Base-by-base conservation (phyloP, 2,329 filamentous ascomycete species). In the Exophiala xenobiotica region DNA sequence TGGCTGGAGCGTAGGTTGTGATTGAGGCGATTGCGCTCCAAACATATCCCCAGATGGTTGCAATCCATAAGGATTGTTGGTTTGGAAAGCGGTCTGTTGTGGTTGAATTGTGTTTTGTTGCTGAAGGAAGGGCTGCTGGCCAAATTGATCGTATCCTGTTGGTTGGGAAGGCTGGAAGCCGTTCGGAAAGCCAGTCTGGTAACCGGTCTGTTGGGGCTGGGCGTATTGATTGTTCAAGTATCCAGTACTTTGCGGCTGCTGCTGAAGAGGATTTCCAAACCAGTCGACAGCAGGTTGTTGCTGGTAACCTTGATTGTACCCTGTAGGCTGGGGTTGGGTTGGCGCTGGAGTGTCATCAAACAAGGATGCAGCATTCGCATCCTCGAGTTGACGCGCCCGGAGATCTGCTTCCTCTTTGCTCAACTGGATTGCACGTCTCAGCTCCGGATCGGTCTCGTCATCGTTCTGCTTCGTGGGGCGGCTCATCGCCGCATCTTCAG, bases 231-330 rank as follows among this genome's bases (percentile, higher is more conserved):
- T 84, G 70, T 85, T 85, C 58, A 86, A 70, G 63, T 78, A 86
- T 4, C 83, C 83, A 11, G 83, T 87, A 47, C 76, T 79, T 68
- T 91, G 85, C 61, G 86, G 74, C 59, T 79, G 79, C 67, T 88
- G 85, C 52, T 92, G 88, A 64, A 97, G 86, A 9, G 91, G 90
- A 69, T 99, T 99, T 53, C 92, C 93, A 63, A 95, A 93, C 83
- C 95, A 97, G 71, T 99, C 93, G 14, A 99, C 93, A 9, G 90
- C 89, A 51, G 87, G 87, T 67, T 96, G 92, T 72, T 99, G 93
- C 74, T 97, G 91, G 66, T 99, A 99, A 40, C 92, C 92, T 73
- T 96, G 91, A 70, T 96, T 97, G 75, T 90, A 90, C 27, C 90
- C 92, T 11, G 91, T 97, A 33, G 82, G 83, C 71, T 91, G 89